Evolutionary conservation across 306 rosid species (phyloP).

Genomic region (Cucumis melo): DNA sequence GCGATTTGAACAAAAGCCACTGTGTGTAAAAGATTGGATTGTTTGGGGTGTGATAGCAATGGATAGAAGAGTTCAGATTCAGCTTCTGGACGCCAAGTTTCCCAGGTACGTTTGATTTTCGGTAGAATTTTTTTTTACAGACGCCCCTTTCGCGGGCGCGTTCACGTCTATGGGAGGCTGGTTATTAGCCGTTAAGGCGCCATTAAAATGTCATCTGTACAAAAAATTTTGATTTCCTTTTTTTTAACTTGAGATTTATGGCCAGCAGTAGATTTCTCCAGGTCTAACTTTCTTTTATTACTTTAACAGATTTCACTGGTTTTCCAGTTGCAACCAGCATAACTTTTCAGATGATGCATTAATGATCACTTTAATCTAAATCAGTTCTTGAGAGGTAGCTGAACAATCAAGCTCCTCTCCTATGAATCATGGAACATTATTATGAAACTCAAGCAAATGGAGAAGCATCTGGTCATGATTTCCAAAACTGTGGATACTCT

Average conservation of each 20-base stretch:
- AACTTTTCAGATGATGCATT: slow-evolving; percentile 13
- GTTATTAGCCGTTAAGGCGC: no score
- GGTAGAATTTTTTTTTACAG: no score
- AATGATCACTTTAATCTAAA: slow-evolving; percentile 7
- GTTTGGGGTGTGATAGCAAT: not conserved
- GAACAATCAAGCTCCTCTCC: slow-evolving; percentile 20
- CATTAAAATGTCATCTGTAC: no score
- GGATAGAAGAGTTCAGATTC: not conserved
- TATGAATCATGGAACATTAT: slow-evolving; percentile 32
- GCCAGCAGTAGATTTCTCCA: not conserved
- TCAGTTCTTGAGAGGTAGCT: slow-evolving; percentile 14
- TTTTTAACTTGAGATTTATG: no score
- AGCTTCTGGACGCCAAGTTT: not conserved
- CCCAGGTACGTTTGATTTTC: not conserved
- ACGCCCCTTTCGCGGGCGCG: no score
- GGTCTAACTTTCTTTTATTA: no score
- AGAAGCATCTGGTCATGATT: slow-evolving; percentile 25
- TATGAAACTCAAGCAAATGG: slow-evolving; percentile 25
- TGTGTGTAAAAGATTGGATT: not conserved
- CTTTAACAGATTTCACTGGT: slow-evolving; percentile 16
- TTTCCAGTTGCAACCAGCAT: slow-evolving; percentile 18
- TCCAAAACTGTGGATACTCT: slow-evolving; percentile 50
- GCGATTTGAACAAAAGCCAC: not conserved
- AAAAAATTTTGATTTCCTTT: no score
- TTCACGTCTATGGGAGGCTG: no score